A percentile compares a stretch with the other conserved stretches of the same genome.
These are phyloP conservation scores for Cladosporium sp. DNA, from an alignment of 2,329 filamentous ascomycete genomes.

Conservation along the genomic window DNA sequence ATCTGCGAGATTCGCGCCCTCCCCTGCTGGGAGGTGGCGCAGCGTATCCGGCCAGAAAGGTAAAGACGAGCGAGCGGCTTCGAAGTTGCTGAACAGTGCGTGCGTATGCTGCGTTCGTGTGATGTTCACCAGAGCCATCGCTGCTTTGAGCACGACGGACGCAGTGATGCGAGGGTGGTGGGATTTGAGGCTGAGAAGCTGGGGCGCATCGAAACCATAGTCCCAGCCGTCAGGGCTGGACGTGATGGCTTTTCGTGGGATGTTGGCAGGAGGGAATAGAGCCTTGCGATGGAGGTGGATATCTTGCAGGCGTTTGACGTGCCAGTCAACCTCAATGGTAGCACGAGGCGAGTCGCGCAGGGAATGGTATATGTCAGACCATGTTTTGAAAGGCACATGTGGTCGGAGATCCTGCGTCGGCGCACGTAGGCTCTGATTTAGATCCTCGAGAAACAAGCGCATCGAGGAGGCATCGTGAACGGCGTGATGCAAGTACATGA, in stretches of 20 bases:
- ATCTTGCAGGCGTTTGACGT: background rate
- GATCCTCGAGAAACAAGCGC: slow-evolving; percentile 1
- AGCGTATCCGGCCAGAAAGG: slow-evolving; percentile 8
- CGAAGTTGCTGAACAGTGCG: background rate
- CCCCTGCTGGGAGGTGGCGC: background rate
- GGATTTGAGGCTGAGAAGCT: background rate
- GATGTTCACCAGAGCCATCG: slow-evolving; percentile 2
- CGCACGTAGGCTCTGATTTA: background rate
- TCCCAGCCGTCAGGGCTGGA: background rate
- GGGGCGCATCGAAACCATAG: background rate
- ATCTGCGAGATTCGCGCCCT: background rate
- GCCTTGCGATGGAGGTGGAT: background rate
- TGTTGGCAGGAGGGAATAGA: background rate
- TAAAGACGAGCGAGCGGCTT: background rate
- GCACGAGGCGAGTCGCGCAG: background rate
- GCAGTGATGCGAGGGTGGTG: background rate
- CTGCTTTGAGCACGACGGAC: slow-evolving; percentile 8
- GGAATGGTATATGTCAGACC: slow-evolving; percentile 1
- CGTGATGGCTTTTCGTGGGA: background rate
- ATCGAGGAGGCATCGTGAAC: background rate
- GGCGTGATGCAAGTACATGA: background rate
- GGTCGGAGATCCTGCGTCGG: background rate
- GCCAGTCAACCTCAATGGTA: background rate
- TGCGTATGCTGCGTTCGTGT: background rate
- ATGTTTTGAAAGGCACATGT: background rate